Base-by-base conservation (phyloP, 2,329 filamentous ascomycete species). In the Stachybotrys elegans region DNA sequence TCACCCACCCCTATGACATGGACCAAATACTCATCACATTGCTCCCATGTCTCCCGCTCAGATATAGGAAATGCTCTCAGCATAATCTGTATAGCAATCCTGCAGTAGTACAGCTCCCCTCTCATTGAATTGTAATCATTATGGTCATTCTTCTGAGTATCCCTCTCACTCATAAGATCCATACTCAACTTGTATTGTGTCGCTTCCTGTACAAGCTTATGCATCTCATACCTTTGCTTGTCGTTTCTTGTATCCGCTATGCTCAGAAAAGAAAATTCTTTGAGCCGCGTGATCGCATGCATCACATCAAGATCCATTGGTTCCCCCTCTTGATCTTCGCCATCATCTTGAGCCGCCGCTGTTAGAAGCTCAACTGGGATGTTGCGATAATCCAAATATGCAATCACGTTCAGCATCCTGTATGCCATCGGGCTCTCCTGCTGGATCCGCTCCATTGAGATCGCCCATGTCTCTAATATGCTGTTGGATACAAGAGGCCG, bases 201-300 rank as follows among this genome's bases (percentile, higher is more conserved):
- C 14, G 57, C 59, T 38, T 60, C 55, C 38, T 62, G 58, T 3
- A 60, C 57, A 2, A 62, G 55, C 44, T 55, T 60, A 39, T 64
- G 58, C 48, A 63, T 56, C 43, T 64, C 54, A 42, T 60, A 65
- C 11, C 22, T 51, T 8, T 31, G 22, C 1, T 32, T 31, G 4
- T 43, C 27, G 2, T 45, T 34, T 13, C 42, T 43, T 14, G 34
- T 17, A 14, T 9, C 37, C 6, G 43, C 48, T 19, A 46, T 34
- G 22, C 43, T 47, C 1, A 67, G 40, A 40, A 68, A 67, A 0
- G 62, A 67, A 29, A 65, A 63, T 20, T 67, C 56, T 23, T 51
- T 47, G 1, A 67, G 59, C 9, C 56, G 58, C 6, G 46, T 44
- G 11, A 59, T 42, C 1, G 59, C 57, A 29, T 35, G 37, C 14